These are phyloP conservation scores for Cenchrus purpureus DNA, from an alignment of 176 grass and related monocot genomes.

Conservation along the genomic window DNA sequence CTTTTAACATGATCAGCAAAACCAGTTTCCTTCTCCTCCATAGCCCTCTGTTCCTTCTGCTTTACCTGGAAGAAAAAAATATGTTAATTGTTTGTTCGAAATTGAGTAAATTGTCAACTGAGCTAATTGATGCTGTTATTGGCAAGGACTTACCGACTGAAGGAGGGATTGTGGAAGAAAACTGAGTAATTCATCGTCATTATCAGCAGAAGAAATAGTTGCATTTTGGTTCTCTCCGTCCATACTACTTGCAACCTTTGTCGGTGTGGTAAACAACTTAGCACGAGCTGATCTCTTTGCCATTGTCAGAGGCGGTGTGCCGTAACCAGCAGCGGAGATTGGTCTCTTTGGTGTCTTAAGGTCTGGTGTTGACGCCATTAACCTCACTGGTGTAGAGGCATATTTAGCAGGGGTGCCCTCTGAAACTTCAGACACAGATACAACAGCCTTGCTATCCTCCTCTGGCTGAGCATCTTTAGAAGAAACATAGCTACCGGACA, in stretches of 20 bases:
- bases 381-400: constrained; percentile 58
- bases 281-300: constrained; percentile 59
- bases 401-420: constrained; percentile 72
- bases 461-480: constrained; percentile 1
- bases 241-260: constrained; percentile 43
- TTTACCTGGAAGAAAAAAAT: constrained; percentile 60
- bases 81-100: constrained; percentile 22
- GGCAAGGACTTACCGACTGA: constrained; percentile 61
- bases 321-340: constrained; percentile 21
- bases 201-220: not conserved
- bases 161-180: constrained; percentile 78
- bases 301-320: constrained; percentile 46
- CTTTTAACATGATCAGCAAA: constrained; percentile 58
- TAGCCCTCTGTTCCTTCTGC: constrained; percentile 63
- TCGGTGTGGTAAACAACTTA: constrained; percentile 76
- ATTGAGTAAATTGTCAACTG: not conserved
- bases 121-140: not conserved
- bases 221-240: constrained; percentile 41
- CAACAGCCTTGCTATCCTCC: constrained; percentile 27
- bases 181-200: constrained; percentile 51
- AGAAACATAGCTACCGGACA: constrained; percentile 29
- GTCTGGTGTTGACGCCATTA: constrained; percentile 60
- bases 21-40: constrained; percentile 56
- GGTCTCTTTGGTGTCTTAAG: constrained; percentile 66
- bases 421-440: constrained; percentile 28